Percentiles rank a stretch among this genome's conserved stretches.
These are phyloP conservation scores for Myrica gale DNA, from an alignment of 306 rosid genomes.

Conservation along the genomic window DNA sequence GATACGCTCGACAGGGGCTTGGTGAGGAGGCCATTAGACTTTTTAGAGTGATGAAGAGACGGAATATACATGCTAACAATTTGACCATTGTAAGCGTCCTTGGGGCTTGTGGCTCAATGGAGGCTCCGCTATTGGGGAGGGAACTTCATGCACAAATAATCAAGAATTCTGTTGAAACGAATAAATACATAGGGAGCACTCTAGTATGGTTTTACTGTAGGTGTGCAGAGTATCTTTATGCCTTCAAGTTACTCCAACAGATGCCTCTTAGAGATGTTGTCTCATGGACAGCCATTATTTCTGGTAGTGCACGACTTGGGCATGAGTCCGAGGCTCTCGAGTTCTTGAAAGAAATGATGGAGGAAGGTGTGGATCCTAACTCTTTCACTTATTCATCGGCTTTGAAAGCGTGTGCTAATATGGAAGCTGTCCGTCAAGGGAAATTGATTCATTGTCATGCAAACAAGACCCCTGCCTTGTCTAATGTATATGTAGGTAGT, in stretches of 20 bases:
- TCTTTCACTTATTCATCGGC: constrained; percentile 76
- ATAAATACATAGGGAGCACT: constrained; percentile 58
- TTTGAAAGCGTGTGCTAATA: constrained; percentile 76
- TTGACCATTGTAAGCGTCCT: constrained; percentile 67
- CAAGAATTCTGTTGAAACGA: constrained; percentile 41
- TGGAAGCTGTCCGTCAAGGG: constrained; percentile 59
- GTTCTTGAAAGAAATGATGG: constrained; percentile 67
- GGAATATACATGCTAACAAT: constrained; percentile 52
- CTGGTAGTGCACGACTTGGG: constrained; percentile 67
- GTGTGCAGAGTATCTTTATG: constrained; percentile 59
- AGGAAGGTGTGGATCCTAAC: constrained; percentile 82
- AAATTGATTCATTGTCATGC: constrained; percentile 72
- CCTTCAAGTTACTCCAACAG: constrained; percentile 63
- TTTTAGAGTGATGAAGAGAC: constrained; percentile 64
- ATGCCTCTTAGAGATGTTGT: constrained; percentile 82
- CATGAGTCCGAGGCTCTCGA: constrained; percentile 70
- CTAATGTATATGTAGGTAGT: constrained; percentile 78
- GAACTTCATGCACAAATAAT: constrained; percentile 81
- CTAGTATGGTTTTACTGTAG: constrained; percentile 94
- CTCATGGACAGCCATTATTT: constrained; percentile 93
- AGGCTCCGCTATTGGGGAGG: constrained; percentile 54
- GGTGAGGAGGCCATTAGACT: constrained; percentile 70
- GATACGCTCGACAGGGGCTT: constrained; percentile 74
- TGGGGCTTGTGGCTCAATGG: constrained; percentile 73
- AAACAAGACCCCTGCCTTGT: constrained; percentile 61